Conservation (phyloP, 2,329 filamentous ascomycete species). For the Coleophoma eucalyptorum region DNA sequence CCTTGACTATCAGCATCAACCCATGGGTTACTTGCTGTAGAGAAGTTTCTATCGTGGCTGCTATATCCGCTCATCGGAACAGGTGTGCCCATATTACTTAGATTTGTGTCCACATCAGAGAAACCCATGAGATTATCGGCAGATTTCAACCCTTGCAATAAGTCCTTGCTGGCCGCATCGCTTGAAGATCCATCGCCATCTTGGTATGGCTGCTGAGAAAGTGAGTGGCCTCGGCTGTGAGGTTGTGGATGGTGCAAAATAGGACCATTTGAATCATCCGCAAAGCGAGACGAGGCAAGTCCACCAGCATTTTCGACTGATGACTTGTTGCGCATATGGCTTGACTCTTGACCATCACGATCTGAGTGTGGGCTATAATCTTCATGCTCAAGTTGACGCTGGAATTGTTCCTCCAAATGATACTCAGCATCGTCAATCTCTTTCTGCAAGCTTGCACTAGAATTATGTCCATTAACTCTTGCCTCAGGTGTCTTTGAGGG, state of each 20-base stretch:
- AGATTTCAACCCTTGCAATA: conserved; percentile 2
- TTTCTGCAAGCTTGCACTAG: conserved; percentile 74
- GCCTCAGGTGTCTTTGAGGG: conserved; percentile 53
- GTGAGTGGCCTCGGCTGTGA: conserved; percentile 69
- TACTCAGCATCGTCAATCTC: conserved; percentile 86
- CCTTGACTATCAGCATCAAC: conserved; percentile 41
- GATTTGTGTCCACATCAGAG: conserved; percentile 70
- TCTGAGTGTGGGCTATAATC: conserved; percentile 64
- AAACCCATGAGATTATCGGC: conserved; percentile 37
- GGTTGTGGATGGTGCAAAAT: conserved; percentile 69
- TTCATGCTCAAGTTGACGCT: conserved; percentile 74
- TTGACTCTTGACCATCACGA: conserved; percentile 16
- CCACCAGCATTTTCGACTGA: conserved; percentile 12
- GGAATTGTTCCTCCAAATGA: conserved; percentile 75
- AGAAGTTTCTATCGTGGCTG: conserved; percentile 51
- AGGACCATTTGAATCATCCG: conserved; percentile 49
- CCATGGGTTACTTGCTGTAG: conserved; percentile 61
- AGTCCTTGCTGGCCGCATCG: conserved; percentile 17
- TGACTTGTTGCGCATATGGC: conserved; percentile 17
- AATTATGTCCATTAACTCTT: conserved; percentile 64
- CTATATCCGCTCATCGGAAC: conserved; percentile 46
- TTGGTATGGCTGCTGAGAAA: conserved; percentile 63
- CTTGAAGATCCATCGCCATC: conserved; percentile 45
- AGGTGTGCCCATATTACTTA: conserved; percentile 67
- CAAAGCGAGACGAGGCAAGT: conserved; percentile 37